Percentiles rank a stretch among this genome's conserved stretches.
phyloP scores from a whole-genome alignment of 139 green algal species.

The Chlamydomonas sp. region DNA sequence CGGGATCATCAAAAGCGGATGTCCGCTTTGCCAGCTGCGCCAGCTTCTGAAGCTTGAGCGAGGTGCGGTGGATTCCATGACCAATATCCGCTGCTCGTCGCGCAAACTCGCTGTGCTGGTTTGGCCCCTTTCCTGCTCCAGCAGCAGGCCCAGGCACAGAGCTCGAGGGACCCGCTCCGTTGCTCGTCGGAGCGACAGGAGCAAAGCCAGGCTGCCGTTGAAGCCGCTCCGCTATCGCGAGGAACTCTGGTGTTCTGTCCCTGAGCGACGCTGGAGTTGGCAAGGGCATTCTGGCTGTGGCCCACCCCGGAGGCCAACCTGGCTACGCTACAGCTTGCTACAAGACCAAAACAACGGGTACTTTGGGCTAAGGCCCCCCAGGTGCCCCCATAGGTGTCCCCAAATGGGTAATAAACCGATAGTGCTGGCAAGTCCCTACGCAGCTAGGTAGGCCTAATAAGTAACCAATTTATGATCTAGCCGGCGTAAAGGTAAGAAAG shows the following conservation, averaged over 20 bases:
- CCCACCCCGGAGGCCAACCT: too few relatives aligned
- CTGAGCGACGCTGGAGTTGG: conserved; percentile 44
- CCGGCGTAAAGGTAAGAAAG: too few relatives aligned
- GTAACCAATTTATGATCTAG: too few relatives aligned
- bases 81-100: conserved; percentile 88
- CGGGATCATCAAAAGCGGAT: conserved; percentile 97
- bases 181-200: neutral
- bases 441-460: too few relatives aligned
- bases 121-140: conserved; percentile 9
- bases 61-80: conserved; percentile 93
- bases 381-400: too few relatives aligned
- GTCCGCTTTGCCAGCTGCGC: conserved; percentile 95
- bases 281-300: conserved; percentile 16
- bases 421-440: too few relatives aligned
- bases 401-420: too few relatives aligned
- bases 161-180: conserved; percentile 1
- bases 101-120: conserved; percentile 86
- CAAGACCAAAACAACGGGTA: too few relatives aligned
- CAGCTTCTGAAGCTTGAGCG: conserved; percentile 91
- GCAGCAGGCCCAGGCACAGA: neutral
- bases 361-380: too few relatives aligned
- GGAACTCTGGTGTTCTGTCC: conserved; percentile 73
- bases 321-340: too few relatives aligned
- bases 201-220: conserved; percentile 59
- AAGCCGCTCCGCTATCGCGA: conserved; percentile 57